These are phyloP conservation scores for Hypoxylon sp. DNA, from an alignment of 2,329 filamentous ascomycete species.

Conservation along the genomic window DNA sequence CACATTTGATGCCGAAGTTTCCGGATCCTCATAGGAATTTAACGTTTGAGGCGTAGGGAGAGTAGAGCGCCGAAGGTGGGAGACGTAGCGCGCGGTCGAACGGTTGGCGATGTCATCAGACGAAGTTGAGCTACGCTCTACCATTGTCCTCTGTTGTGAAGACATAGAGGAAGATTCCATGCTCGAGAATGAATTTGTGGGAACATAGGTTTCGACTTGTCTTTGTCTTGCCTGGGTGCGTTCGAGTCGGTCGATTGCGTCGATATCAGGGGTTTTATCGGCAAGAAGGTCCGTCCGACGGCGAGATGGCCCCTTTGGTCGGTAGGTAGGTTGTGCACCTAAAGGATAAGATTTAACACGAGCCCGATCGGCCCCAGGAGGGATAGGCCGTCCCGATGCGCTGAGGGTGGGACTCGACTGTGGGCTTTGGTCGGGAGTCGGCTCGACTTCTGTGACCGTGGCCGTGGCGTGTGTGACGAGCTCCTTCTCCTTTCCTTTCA, in stretches of 20 bases:
- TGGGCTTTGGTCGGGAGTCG: conserved; percentile 50
- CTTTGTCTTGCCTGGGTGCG: conserved; percentile 25
- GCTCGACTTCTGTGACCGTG: conserved; percentile 46
- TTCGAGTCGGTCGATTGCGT: conserved; percentile 33
- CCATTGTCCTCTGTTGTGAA: conserved; percentile 42
- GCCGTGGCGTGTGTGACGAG: conserved; percentile 40
- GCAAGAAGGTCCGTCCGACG: conserved; percentile 34
- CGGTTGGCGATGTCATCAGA: conserved; percentile 49
- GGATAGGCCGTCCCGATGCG: conserved; percentile 46
- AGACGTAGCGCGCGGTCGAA: conserved; percentile 35
- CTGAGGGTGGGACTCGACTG: conserved; percentile 45
- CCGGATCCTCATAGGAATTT: conserved; percentile 43
- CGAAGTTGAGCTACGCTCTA: conserved; percentile 48
- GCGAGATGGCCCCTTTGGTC: conserved; percentile 46
- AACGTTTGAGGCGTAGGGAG: conserved; percentile 33
- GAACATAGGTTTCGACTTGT: conserved; percentile 50
- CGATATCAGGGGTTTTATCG: conserved; percentile 35
- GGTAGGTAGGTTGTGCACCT: conserved; percentile 45
- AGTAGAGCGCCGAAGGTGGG: conserved; percentile 40
- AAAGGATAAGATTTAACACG: conserved; percentile 32
- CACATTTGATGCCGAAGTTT: conserved; percentile 27
- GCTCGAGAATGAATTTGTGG: conserved; percentile 50
- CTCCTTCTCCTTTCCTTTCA: conserved; percentile 51
- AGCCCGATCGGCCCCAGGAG: conserved; percentile 21
- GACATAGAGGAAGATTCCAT: conserved; percentile 46